Percentiles rank a stretch among this genome's conserved stretches.
These are phyloP conservation scores for Cystofilobasidium macerans DNA, from an alignment of 768 basidiomycete species.

Conservation along the genomic window DNA sequence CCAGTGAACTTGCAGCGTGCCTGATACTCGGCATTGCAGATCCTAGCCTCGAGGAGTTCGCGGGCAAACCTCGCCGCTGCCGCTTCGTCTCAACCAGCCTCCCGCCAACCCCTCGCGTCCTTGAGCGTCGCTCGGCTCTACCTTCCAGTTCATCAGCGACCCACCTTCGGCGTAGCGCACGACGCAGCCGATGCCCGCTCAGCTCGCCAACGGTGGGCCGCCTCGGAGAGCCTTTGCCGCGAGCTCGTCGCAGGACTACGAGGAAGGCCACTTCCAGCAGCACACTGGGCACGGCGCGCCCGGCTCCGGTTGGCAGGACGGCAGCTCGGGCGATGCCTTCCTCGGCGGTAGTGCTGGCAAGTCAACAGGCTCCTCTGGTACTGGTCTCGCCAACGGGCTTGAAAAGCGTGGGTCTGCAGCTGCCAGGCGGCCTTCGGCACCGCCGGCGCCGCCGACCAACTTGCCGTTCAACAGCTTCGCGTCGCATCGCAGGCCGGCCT, in stretches of 20 bases:
- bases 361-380: not conserved
- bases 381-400: not conserved
- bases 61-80: no score
- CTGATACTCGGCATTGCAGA: no score
- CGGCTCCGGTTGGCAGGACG: not conserved
- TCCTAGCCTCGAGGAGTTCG: no score
- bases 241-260: not conserved
- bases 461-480: not conserved
- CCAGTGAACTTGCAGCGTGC: no score
- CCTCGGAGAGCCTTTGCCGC: not conserved
- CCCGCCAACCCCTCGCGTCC: no score
- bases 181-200: not conserved
- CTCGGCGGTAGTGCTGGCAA: not conserved
- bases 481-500: not conserved
- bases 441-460: not conserved
- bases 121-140: no score
- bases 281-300: not conserved
- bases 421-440: not conserved
- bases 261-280: conserved; percentile 2
- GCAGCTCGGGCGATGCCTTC: not conserved
- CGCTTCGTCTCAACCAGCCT: no score
- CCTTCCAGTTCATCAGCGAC: not conserved
- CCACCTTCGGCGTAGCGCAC: no score
- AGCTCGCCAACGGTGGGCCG: not conserved
- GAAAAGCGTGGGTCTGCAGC: not conserved